These are phyloP conservation scores for Multifurca ochricompacta DNA, from an alignment of 768 basidiomycete species.

Conservation along the genomic window DNA sequence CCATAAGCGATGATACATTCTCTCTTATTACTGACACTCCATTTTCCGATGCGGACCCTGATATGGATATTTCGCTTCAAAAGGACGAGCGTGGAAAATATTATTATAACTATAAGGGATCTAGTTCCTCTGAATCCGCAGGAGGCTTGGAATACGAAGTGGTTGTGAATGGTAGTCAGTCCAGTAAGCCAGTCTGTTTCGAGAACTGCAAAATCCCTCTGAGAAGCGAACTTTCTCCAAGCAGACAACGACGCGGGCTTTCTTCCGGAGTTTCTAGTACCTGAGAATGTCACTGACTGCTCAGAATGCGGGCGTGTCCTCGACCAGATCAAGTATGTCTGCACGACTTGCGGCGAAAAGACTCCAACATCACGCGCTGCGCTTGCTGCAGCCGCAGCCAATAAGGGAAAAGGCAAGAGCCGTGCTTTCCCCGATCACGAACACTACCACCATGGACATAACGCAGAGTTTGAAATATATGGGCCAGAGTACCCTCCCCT, in stretches of 20 bases:
- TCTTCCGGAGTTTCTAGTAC: slow-evolving; percentile 42
- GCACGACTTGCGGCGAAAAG: slow-evolving; percentile 80
- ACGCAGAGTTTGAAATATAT: background rate
- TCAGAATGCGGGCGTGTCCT: slow-evolving; percentile 71
- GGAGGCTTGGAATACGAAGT: slow-evolving; percentile 12
- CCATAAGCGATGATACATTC: slow-evolving; percentile 14
- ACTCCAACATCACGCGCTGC: slow-evolving; percentile 30
- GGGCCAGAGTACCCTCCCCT: slow-evolving; percentile 4
- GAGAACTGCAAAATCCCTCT: background rate
- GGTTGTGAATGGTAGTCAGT: background rate
- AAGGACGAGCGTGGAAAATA: slow-evolving; percentile 10
- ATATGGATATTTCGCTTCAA: slow-evolving; percentile 2
- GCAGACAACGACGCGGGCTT: slow-evolving; percentile 24
- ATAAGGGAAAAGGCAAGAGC: slow-evolving; percentile 47
- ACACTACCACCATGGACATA: slow-evolving; percentile 12
- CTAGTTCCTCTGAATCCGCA: slow-evolving; percentile 10
- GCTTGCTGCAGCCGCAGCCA: slow-evolving; percentile 22
- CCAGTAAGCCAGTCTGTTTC: background rate
- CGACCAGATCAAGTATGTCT: slow-evolving; percentile 84
- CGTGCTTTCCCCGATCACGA: slow-evolving; percentile 12
- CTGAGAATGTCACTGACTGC: slow-evolving; percentile 66
- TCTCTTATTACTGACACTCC: slow-evolving; percentile 18
- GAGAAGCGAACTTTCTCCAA: background rate
- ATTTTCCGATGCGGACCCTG: slow-evolving; percentile 3
- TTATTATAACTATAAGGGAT: slow-evolving; percentile 3